phyloP scores from a whole-genome alignment of 1,284 basidiomycete genomes.

The Cutaneotrichosporon cavernicola region DNA sequence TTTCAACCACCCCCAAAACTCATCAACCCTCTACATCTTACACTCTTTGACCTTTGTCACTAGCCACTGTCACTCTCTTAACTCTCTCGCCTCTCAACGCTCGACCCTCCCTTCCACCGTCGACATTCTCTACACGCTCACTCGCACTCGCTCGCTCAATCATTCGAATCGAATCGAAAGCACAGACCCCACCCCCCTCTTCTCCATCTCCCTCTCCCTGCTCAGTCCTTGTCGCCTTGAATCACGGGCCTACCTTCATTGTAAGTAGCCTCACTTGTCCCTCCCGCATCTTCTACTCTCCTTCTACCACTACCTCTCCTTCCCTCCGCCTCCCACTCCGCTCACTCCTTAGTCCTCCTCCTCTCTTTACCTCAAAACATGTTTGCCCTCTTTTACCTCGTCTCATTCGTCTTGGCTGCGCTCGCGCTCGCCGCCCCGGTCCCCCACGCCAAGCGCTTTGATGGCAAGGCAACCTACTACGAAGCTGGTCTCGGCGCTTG shows the following conservation, averaged over 20 bases:
- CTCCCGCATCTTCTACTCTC: background rate
- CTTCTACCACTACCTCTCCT: background rate
- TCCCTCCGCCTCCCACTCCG: background rate
- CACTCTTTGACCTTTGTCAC: no score
- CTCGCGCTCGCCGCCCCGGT: conserved; percentile 11
- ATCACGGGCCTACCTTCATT: background rate
- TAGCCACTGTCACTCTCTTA: no score
- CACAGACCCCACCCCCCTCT: background rate
- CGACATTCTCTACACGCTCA: no score
- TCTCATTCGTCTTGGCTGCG: conserved; percentile 7
- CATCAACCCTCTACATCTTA: no score
- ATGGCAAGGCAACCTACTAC: conserved; percentile 31
- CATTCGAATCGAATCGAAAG: no score
- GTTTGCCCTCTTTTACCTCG: conserved; percentile 2
- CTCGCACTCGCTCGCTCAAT: no score
- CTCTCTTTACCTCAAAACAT: background rate
- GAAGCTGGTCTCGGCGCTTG: conserved; percentile 32
- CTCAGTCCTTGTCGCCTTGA: background rate
- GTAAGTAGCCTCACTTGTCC: background rate
- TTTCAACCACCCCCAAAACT: no score
- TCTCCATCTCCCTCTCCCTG: background rate
- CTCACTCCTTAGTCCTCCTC: conserved; percentile 1
- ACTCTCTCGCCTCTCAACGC: no score
- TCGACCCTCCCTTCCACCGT: no score
- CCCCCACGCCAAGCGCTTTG: conserved; percentile 22